phyloP scores from a whole-genome alignment of 2,329 filamentous ascomycete genomes.

The Colletotrichum caudatum region DNA sequence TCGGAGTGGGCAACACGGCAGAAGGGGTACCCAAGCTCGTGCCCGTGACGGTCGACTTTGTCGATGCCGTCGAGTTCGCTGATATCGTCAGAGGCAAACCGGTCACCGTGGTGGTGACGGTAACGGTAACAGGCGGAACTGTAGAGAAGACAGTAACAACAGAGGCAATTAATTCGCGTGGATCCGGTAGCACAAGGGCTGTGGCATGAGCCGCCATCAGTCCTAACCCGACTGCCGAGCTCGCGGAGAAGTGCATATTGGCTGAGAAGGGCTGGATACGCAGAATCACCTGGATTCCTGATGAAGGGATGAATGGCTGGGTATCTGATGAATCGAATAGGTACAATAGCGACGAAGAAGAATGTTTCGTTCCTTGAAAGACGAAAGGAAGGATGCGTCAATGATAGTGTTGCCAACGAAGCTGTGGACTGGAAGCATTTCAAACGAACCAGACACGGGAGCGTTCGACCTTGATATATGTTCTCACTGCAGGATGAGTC shows the following conservation, averaged over 20 bases:
- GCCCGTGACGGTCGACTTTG: not conserved
- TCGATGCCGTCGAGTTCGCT: not conserved
- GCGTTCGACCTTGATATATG: constrained; percentile 1
- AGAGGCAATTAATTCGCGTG: too few species aligned
- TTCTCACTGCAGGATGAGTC: not conserved
- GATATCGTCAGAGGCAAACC: not conserved
- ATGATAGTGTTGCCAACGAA: constrained; percentile 5
- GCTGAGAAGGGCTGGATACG: not conserved
- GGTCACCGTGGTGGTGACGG: not conserved
- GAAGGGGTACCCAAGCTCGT: not conserved
- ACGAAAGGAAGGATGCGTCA: constrained; percentile 4
- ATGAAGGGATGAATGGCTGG: not conserved
- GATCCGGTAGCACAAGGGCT: not conserved
- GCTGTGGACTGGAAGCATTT: not conserved
- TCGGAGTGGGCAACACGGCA: not conserved
- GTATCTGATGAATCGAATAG: not conserved
- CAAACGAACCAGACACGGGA: not conserved
- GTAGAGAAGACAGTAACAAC: not conserved
- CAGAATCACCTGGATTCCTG: not conserved
- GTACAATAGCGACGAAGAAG: not conserved
- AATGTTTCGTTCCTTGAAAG: not conserved
- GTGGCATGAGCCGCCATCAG: not conserved
- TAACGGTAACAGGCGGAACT: not conserved
- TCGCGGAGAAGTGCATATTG: constrained; percentile 4
- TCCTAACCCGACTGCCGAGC: not conserved